Evolutionary conservation across 1,284 basidiomycete species (phyloP).

Genomic region (Wallemia ichthyophaga): DNA sequence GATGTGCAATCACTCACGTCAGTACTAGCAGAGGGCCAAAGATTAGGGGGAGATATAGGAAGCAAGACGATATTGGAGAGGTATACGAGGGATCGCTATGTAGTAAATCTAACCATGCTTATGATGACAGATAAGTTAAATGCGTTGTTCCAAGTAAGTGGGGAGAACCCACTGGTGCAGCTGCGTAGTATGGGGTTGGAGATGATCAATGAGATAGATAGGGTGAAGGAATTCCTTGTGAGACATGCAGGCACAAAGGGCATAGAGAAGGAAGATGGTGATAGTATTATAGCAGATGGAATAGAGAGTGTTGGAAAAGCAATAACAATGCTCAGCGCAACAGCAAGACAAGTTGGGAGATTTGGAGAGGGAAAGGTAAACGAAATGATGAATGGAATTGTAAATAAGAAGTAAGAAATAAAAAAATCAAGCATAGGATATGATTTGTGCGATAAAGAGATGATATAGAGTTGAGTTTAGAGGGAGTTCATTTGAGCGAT

Average conservation of each 20-base stretch:
- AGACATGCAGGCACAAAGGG: slow-evolving; percentile 31
- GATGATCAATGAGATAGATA: slow-evolving; percentile 57
- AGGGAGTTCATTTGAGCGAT: slow-evolving; percentile 50
- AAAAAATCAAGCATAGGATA: neutral
- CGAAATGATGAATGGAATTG: neutral
- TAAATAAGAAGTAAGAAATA: neutral
- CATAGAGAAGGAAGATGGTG: neutral
- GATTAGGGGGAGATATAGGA: slow-evolving; percentile 49
- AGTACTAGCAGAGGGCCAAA: slow-evolving; percentile 28
- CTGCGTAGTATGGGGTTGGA: slow-evolving; percentile 61
- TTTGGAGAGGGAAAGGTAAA: neutral
- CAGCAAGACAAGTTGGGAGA: neutral
- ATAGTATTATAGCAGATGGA: neutral
- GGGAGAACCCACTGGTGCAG: slow-evolving; percentile 38
- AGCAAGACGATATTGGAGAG: slow-evolving; percentile 39
- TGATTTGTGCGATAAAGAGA: neutral
- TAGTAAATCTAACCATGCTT: slow-evolving; percentile 57
- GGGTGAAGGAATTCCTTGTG: slow-evolving; percentile 55
- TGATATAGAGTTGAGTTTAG: slow-evolving; percentile 17
- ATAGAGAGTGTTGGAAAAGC: neutral
- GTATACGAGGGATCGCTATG: slow-evolving; percentile 50
- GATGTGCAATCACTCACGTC: slow-evolving; percentile 43
- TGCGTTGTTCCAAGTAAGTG: slow-evolving; percentile 40
- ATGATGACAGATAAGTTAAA: slow-evolving; percentile 60
- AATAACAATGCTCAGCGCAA: neutral